These are phyloP conservation scores for Trichoderma lentiforme DNA, from an alignment of 2,329 filamentous ascomycete species.

Conservation along the genomic window DNA sequence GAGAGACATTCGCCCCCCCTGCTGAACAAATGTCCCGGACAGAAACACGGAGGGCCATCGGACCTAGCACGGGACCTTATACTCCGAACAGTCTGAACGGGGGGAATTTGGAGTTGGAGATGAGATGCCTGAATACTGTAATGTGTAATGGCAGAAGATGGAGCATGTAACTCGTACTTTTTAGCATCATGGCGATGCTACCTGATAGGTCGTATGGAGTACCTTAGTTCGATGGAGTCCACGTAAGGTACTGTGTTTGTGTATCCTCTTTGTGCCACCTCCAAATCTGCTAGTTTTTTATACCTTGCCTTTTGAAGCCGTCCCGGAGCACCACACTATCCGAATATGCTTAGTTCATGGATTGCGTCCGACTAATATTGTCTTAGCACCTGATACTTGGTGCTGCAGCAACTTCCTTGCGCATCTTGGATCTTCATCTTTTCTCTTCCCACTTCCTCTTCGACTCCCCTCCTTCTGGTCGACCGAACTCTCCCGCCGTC, in stretches of 20 bases:
- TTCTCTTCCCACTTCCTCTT: background rate
- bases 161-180: background rate
- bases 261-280: background rate
- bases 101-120: background rate
- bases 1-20: background rate
- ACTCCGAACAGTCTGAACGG: background rate
- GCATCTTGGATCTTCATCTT: constrained; percentile 1
- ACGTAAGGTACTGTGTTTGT: background rate
- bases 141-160: background rate
- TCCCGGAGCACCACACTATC: background rate
- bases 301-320: background rate
- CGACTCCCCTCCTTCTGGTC: background rate
- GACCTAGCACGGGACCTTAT: background rate
- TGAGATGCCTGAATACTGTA: no score
- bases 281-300: background rate
- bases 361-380: background rate
- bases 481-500: background rate
- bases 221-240: background rate
- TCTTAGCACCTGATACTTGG: background rate
- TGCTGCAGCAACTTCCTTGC: background rate
- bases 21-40: background rate
- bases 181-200: background rate
- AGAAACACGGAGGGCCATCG: background rate
- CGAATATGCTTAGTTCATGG: background rate
- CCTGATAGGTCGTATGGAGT: background rate